These are phyloP conservation scores for Aspergillus sp. DNA, from an alignment of 2,329 filamentous ascomycete species.

Conservation along the genomic window DNA sequence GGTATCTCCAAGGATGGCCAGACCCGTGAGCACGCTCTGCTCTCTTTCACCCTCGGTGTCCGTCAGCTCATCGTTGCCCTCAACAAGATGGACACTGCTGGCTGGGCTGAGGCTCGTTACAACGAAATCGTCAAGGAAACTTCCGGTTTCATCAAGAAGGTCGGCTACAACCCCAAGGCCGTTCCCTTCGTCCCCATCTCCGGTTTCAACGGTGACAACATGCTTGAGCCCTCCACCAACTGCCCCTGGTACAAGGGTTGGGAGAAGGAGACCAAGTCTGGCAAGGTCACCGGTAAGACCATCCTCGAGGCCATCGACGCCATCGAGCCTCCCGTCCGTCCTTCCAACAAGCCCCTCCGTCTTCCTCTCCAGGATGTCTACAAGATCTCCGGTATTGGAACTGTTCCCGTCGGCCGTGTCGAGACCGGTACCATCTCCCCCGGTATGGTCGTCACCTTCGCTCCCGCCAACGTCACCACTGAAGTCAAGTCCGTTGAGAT, in stretches of 20 bases:
- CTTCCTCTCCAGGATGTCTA: slow-evolving; percentile 99
- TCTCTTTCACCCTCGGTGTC: slow-evolving; percentile 99
- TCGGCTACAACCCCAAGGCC: slow-evolving; percentile 99
- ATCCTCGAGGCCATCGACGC: slow-evolving; percentile 98
- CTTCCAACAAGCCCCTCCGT: slow-evolving; percentile 98
- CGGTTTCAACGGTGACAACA: slow-evolving; percentile 99
- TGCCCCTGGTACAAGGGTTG: slow-evolving; percentile 99
- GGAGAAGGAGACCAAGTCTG: slow-evolving; percentile 95
- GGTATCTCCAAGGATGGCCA: slow-evolving; percentile 99
- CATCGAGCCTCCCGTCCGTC: slow-evolving; percentile 90
- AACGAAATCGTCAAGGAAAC: slow-evolving; percentile 99
- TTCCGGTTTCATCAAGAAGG: slow-evolving; percentile 99
- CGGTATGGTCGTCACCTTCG: slow-evolving; percentile 89
- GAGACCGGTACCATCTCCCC: slow-evolving; percentile 96
- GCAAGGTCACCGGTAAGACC: slow-evolving; percentile 89
- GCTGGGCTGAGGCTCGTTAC: slow-evolving; percentile 93
- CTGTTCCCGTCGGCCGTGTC: slow-evolving; percentile 99
- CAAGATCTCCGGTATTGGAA: slow-evolving; percentile 99
- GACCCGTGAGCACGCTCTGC: slow-evolving; percentile 99
- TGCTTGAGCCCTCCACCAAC: slow-evolving; percentile 87
- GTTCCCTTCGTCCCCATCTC: slow-evolving; percentile 99
- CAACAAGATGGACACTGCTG: slow-evolving; percentile 99
- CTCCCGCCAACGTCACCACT: slow-evolving; percentile 98
- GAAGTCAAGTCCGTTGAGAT: slow-evolving; percentile 99
- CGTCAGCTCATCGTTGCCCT: slow-evolving; percentile 99